Evolutionary conservation across 192 early-diverging fungal species (phyloP).

Genomic region (Umbelopsis sp.): DNA sequence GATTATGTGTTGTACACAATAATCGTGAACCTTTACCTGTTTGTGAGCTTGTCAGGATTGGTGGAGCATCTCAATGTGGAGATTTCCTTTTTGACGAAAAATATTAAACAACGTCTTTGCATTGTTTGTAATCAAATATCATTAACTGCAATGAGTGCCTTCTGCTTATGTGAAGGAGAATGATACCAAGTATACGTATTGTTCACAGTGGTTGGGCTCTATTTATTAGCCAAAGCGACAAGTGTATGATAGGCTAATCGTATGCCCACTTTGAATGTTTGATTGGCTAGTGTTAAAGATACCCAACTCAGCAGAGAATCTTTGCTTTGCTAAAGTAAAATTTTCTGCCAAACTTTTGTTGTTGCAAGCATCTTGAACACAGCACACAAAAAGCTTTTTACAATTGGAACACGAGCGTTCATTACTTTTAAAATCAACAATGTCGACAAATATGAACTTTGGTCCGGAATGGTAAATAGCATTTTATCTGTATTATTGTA

Average conservation of each 20-base stretch:
- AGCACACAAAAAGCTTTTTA: conserved; percentile 4
- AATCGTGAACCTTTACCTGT: too few relatives aligned
- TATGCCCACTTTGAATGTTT: not conserved
- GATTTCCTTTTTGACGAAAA: too few relatives aligned
- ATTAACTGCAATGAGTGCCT: too few relatives aligned
- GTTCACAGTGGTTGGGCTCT: not conserved
- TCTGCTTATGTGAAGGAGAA: too few relatives aligned
- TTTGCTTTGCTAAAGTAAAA: not conserved
- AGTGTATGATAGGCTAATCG: not conserved
- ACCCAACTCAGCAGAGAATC: not conserved
- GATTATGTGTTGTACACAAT: too few relatives aligned
- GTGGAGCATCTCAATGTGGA: not conserved
- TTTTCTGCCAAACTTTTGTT: not conserved
- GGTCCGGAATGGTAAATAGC: conserved; percentile 72
- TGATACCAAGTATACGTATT: too few relatives aligned
- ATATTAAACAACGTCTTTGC: too few relatives aligned
- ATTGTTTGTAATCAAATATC: too few relatives aligned
- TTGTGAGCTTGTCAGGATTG: too few relatives aligned
- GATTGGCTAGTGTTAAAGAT: not conserved
- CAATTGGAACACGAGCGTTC: not conserved
- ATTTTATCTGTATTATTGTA: not conserved
- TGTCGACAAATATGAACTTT: conserved; percentile 73
- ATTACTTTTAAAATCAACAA: conserved; percentile 22
- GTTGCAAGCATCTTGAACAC: conserved; percentile 17
- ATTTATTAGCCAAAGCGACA: not conserved